Conservation (phyloP, 2,329 filamentous ascomycete genomes). For the Mariannaea elegans region DNA sequence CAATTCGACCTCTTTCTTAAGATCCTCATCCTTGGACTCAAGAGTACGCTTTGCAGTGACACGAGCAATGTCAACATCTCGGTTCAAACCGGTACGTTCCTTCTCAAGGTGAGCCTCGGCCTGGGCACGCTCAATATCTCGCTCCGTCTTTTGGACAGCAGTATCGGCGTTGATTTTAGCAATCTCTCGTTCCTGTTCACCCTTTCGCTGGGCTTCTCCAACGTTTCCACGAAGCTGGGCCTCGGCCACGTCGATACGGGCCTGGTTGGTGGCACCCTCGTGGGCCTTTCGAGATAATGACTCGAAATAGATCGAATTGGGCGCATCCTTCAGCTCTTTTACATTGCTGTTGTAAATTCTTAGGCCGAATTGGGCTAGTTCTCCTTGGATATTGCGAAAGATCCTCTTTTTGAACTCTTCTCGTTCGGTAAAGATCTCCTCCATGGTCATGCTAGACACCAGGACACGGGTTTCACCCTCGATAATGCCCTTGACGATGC, state of each 20-base stretch:
- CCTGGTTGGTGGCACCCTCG: slow-evolving; percentile 85
- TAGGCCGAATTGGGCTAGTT: slow-evolving; percentile 83
- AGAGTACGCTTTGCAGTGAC: slow-evolving; percentile 78
- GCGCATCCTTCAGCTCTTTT: slow-evolving; percentile 87
- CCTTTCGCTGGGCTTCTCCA: slow-evolving; percentile 80
- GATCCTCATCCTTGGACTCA: slow-evolving; percentile 80
- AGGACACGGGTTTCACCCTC: slow-evolving; percentile 87
- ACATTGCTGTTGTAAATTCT: slow-evolving; percentile 79
- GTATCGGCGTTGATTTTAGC: slow-evolving; percentile 90
- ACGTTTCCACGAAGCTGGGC: slow-evolving; percentile 74
- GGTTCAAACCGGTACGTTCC: slow-evolving; percentile 75
- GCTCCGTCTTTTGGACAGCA: slow-evolving; percentile 83
- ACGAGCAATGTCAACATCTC: slow-evolving; percentile 78
- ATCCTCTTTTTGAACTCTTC: slow-evolving; percentile 81
- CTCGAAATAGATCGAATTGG: slow-evolving; percentile 83
- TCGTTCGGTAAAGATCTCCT: slow-evolving; percentile 83
- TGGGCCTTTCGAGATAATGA: slow-evolving; percentile 85
- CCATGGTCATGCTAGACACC: slow-evolving; percentile 91
- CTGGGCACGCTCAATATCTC: slow-evolving; percentile 80
- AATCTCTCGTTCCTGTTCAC: slow-evolving; percentile 84
- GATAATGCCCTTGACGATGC: slow-evolving; percentile 90
- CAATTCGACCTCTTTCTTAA: slow-evolving; percentile 80
- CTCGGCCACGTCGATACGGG: slow-evolving; percentile 72
- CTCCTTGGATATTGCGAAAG: slow-evolving; percentile 78
- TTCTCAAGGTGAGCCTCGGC: slow-evolving; percentile 82